Conservation (phyloP, 2,329 filamentous ascomycete species). For the Lojkania enalia region DNA sequence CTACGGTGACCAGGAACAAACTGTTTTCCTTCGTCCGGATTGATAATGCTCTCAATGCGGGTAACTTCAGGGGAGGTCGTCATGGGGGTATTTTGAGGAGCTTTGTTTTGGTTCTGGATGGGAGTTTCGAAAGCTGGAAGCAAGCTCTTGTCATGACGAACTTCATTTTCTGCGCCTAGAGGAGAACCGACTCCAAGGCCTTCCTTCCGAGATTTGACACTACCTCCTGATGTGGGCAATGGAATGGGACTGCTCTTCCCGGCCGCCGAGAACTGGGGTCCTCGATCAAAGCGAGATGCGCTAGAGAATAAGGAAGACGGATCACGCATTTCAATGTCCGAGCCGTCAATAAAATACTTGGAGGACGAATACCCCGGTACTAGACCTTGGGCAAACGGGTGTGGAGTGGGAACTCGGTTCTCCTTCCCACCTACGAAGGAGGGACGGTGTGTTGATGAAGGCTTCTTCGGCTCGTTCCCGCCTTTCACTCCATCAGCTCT, state of each 20-base stretch:
- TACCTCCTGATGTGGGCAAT: conserved; percentile 14
- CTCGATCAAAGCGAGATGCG: conserved; percentile 14
- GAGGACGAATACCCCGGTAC: background rate
- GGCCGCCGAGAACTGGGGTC: conserved; percentile 2
- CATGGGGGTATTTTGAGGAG: conserved; percentile 1
- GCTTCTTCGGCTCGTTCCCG: conserved; percentile 6
- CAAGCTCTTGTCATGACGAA: conserved; percentile 23
- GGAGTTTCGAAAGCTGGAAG: conserved; percentile 5
- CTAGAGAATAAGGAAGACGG: conserved; percentile 22
- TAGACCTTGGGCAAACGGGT: conserved; percentile 18
- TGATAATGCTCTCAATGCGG: conserved; percentile 24
- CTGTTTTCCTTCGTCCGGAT: conserved; percentile 12
- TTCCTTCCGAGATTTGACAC: conserved; percentile 34
- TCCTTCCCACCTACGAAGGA: conserved; percentile 24
- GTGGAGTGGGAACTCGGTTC: conserved; percentile 26
- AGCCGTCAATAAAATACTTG: conserved; percentile 4
- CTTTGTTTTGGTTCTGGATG: conserved; percentile 5
- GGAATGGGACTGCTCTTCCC: conserved; percentile 24
- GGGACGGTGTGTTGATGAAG: conserved; percentile 7
- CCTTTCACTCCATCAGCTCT: conserved; percentile 2
- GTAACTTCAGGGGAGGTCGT: conserved; percentile 3
- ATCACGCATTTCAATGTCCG: conserved; percentile 29
- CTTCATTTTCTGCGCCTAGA: conserved; percentile 7
- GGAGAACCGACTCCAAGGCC: conserved; percentile 14
- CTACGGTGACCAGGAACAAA: conserved; percentile 29